These are phyloP conservation scores for Monosporozyma solicola DNA, from an alignment of 805 yeast species.

Conservation along the genomic window DNA sequence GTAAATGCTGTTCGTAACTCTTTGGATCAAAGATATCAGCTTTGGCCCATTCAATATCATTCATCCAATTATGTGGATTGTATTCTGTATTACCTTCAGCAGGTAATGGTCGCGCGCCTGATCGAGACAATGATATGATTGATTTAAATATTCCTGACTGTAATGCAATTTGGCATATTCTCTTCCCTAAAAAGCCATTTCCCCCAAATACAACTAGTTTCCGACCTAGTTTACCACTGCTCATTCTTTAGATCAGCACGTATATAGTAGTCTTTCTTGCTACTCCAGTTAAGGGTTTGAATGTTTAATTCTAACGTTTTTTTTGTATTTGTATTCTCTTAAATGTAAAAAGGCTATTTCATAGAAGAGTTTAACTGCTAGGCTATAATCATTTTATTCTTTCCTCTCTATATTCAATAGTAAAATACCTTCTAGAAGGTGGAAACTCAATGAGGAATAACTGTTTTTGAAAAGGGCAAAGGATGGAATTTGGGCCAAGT, in stretches of 20 bases:
- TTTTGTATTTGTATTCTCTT: too few species aligned
- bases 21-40: slow-evolving; percentile 63
- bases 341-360: too few species aligned
- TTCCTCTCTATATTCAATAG: too few species aligned
- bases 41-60: slow-evolving; percentile 52
- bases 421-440: too few species aligned
- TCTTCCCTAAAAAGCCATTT: slow-evolving; percentile 67
- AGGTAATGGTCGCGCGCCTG: slow-evolving; percentile 43
- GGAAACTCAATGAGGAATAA: too few species aligned
- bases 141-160: slow-evolving; percentile 42
- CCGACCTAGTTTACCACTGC: neutral
- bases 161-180: slow-evolving; percentile 63
- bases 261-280: neutral
- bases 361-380: too few species aligned
- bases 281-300: neutral
- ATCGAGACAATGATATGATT: slow-evolving; percentile 61
- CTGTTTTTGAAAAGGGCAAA: too few species aligned
- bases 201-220: slow-evolving; percentile 75
- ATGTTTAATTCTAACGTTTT: too few species aligned
- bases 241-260: neutral
- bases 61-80: slow-evolving; percentile 36
- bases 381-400: too few species aligned
- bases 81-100: slow-evolving; percentile 22
- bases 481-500: too few species aligned
- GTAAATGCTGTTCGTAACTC: slow-evolving; percentile 34